These are phyloP conservation scores for Limnanthes douglasii DNA, from an alignment of 345 rosid genomes.

Conservation along the genomic window DNA sequence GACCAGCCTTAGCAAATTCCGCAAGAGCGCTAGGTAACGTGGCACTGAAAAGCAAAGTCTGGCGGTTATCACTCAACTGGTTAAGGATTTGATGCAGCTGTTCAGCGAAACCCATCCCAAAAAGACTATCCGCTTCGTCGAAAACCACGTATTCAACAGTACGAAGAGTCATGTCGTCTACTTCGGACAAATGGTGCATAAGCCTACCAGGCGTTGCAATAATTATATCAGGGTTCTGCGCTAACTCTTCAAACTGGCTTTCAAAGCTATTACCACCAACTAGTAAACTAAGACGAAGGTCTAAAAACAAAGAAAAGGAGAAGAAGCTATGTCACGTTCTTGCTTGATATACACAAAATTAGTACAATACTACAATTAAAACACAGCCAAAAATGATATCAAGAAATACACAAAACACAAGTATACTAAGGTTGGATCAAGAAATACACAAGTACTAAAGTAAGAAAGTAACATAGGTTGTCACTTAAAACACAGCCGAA, in stretches of 20 bases:
- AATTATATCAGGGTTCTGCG: constrained; percentile 81
- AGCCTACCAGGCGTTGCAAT: constrained; percentile 96
- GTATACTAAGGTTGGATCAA: too few species aligned
- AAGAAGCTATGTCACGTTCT: too few species aligned
- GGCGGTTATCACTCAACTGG: constrained; percentile 83
- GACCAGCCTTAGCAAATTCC: constrained; percentile 90
- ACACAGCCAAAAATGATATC: too few species aligned
- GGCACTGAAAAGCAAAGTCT: constrained; percentile 92
- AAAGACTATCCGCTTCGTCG: constrained; percentile 89
- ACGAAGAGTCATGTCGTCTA: constrained; percentile 75
- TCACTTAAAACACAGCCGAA: too few species aligned
- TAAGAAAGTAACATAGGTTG: too few species aligned
- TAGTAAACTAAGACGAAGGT: constrained; percentile 68
- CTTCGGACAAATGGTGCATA: constrained; percentile 87
- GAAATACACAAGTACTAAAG: too few species aligned
- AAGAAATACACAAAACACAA: too few species aligned
- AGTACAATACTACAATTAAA: too few species aligned
- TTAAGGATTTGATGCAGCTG: constrained; percentile 67
- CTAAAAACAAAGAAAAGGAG: constrained; percentile 16
- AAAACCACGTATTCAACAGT: constrained; percentile 91
- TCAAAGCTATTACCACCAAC: constrained; percentile 98
- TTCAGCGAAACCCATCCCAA: constrained; percentile 91
- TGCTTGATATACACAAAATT: too few species aligned
- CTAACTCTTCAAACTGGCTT: constrained; percentile 80
- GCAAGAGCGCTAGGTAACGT: constrained; percentile 96